Evolutionary conservation across 2,329 filamentous ascomycete species (phyloP).

Genomic region (Stagonosporopsis cucurbitacearum): DNA sequence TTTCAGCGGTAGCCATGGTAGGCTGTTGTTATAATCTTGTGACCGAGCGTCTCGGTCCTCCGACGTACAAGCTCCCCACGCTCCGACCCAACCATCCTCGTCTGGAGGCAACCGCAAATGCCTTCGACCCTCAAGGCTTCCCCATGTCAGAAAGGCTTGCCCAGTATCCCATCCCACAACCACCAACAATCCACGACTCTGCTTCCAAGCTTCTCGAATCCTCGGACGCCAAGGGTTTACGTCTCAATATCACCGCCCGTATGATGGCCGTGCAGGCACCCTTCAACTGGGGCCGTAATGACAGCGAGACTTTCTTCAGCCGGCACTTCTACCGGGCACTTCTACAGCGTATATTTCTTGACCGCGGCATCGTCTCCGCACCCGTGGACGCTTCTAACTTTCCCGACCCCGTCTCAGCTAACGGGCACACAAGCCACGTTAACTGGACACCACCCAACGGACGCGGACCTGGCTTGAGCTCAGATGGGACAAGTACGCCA

Average conservation of each 20-base stretch:
- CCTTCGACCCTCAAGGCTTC: slow-evolving; percentile 89
- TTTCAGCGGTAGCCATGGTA: slow-evolving; percentile 91
- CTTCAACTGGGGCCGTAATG: slow-evolving; percentile 82
- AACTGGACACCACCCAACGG: slow-evolving; percentile 45
- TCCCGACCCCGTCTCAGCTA: slow-evolving; percentile 50
- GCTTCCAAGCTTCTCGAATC: slow-evolving; percentile 6
- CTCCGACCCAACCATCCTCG: slow-evolving; percentile 77
- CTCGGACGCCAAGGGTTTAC: slow-evolving; percentile 62
- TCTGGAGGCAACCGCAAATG: slow-evolving; percentile 69
- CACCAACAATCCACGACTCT: not conserved
- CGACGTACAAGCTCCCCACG: slow-evolving; percentile 82
- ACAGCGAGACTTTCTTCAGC: slow-evolving; percentile 88
- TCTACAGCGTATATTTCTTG: slow-evolving; percentile 89
- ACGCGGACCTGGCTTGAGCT: slow-evolving; percentile 58
- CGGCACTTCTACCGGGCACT: slow-evolving; percentile 92
- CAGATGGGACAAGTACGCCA: slow-evolving; percentile 69
- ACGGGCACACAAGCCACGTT: slow-evolving; percentile 42
- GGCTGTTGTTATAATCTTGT: slow-evolving; percentile 98
- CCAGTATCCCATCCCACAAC: slow-evolving; percentile 49
- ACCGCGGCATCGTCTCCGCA: slow-evolving; percentile 76
- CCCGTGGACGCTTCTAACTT: slow-evolving; percentile 44
- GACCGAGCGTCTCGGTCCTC: slow-evolving; percentile 85
- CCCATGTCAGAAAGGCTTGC: slow-evolving; percentile 81
- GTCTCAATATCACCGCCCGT: slow-evolving; percentile 92
- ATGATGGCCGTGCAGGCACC: slow-evolving; percentile 99